Evolutionary conservation across 352 stramenopile genomes (phyloP).

Genomic region (Pythium brachiatum): DNA sequence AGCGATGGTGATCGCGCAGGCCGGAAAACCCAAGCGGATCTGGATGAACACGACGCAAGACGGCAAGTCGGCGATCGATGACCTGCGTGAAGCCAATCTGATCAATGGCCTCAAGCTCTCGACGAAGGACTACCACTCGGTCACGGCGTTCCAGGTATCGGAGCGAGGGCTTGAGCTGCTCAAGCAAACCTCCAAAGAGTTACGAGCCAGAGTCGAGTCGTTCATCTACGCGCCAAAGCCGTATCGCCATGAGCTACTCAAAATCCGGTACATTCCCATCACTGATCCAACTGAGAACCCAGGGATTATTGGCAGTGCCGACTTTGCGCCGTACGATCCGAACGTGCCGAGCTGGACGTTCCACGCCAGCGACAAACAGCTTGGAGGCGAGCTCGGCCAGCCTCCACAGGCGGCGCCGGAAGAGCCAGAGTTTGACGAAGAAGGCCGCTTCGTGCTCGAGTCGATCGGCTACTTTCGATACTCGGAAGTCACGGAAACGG

Average conservation of each 20-base stretch:
- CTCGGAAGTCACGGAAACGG: constrained; percentile 93
- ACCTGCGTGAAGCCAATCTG: constrained; percentile 53
- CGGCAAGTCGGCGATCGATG: constrained; percentile 62
- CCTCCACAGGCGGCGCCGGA: constrained; percentile 1
- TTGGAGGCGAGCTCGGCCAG: constrained; percentile 12
- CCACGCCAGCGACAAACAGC: constrained; percentile 36
- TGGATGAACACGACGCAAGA: constrained; percentile 73
- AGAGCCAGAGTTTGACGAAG: constrained; percentile 29
- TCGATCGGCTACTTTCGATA: constrained; percentile 88
- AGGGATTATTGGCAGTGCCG: background rate
- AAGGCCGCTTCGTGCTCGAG: constrained; percentile 69
- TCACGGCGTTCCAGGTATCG: constrained; percentile 64
- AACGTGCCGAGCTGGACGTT: constrained; percentile 38
- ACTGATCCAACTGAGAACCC: constrained; percentile 32
- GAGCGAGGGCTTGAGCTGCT: constrained; percentile 42
- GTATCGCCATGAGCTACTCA: constrained; percentile 50
- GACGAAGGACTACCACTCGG: constrained; percentile 60
- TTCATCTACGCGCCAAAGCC: constrained; percentile 62
- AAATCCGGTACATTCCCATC: constrained; percentile 63
- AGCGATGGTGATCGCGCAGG: constrained; percentile 52
- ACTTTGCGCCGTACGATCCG: constrained; percentile 6
- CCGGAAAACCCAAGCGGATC: constrained; percentile 46
- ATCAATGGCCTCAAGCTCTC: constrained; percentile 68
- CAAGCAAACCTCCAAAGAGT: constrained; percentile 42
- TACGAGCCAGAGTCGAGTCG: constrained; percentile 43